These are phyloP conservation scores for Rusavskia elegans DNA, from an alignment of 495 filamentous ascomycete genomes.

Conservation along the genomic window DNA sequence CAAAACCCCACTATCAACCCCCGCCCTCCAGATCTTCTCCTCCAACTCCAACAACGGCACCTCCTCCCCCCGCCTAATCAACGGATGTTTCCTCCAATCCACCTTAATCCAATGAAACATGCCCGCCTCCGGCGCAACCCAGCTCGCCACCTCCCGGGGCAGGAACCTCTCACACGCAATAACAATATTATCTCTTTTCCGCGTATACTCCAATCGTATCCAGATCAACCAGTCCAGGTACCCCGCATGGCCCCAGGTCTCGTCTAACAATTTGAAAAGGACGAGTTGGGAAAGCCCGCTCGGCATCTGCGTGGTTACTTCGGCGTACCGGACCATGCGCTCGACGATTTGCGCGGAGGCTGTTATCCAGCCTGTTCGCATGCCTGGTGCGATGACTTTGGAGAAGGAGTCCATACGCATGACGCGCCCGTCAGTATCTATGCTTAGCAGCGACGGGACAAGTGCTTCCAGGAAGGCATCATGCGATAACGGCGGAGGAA, in stretches of 20 bases:
- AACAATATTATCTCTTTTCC: constrained; percentile 59
- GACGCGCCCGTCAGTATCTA: constrained; percentile 52
- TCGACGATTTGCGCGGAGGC: constrained; percentile 67
- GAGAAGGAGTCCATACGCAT: constrained; percentile 55
- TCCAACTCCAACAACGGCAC: constrained; percentile 52
- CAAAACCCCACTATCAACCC: constrained; percentile 56
- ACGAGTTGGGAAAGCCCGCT: constrained; percentile 69
- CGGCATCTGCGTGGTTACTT: constrained; percentile 69
- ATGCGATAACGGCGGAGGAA: constrained; percentile 37
- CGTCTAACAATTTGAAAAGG: constrained; percentile 79
- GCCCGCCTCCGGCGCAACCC: constrained; percentile 72
- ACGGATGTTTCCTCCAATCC: constrained; percentile 58
- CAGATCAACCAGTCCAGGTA: constrained; percentile 83
- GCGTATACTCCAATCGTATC: constrained; percentile 69
- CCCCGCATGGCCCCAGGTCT: constrained; percentile 86
- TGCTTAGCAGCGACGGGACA: constrained; percentile 42
- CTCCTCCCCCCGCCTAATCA: constrained; percentile 1
- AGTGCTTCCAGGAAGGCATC: constrained; percentile 43
- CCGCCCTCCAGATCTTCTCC: constrained; percentile 63
- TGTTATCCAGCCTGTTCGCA: constrained; percentile 50
- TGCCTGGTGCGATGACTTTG: constrained; percentile 48
- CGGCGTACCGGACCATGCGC: constrained; percentile 58
- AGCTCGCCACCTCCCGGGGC: constrained; percentile 63
- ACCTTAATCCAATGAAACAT: constrained; percentile 96
- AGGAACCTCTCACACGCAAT: constrained; percentile 68